phyloP scores from a whole-genome alignment of 352 stramenopile species.

The Phytophthora pinifolia region DNA sequence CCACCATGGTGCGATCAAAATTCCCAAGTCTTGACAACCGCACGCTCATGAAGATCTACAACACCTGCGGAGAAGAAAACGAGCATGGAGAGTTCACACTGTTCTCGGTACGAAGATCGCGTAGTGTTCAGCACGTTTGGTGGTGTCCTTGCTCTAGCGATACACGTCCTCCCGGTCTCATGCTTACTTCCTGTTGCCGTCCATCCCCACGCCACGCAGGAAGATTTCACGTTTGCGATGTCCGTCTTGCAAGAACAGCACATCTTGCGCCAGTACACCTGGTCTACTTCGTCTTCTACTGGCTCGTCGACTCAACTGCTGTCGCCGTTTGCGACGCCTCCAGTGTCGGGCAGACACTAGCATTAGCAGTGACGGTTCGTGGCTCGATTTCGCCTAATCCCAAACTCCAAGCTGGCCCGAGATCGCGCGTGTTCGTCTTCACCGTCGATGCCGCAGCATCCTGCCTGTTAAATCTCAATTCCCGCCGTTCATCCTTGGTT shows the following conservation, averaged over 20 bases:
- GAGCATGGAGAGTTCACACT: conserved; percentile 75
- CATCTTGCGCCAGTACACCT: conserved; percentile 35
- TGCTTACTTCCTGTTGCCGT: conserved; percentile 3
- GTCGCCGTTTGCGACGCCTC: conserved; percentile 14
- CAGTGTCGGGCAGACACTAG: conserved; percentile 14
- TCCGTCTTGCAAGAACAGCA: conserved; percentile 60
- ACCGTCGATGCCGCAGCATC: background rate
- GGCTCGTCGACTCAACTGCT: conserved; percentile 21
- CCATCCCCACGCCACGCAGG: conserved; percentile 22
- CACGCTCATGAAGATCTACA: conserved; percentile 66
- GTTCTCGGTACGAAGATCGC: conserved; percentile 41
- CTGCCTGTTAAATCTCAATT: background rate
- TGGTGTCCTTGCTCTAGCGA: conserved; percentile 6
- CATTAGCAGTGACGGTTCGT: background rate
- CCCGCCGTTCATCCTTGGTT: conserved; percentile 13
- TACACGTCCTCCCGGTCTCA: background rate
- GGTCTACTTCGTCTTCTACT: conserved; percentile 16
- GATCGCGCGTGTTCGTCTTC: background rate
- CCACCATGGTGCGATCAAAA: conserved; percentile 55
- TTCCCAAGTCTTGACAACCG: conserved; percentile 49
- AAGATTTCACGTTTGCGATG: conserved; percentile 70
- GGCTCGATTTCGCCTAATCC: background rate
- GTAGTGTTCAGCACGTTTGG: conserved; percentile 10
- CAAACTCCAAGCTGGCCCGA: too few species aligned
- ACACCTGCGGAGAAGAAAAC: conserved; percentile 80